Conservation (phyloP, 306 rosid species). For the Vigna trinervia region DNA sequence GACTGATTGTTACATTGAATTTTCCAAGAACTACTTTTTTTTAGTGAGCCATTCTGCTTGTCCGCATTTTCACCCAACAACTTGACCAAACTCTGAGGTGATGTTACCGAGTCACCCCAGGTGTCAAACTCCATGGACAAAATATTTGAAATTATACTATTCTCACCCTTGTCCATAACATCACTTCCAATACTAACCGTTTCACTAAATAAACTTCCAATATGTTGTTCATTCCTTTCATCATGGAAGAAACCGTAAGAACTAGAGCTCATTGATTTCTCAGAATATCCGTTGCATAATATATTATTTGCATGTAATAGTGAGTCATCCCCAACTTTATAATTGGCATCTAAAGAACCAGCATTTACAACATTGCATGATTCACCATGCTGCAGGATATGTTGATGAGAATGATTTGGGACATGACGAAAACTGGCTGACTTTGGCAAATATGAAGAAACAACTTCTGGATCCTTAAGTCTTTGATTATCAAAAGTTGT, state of each 20-base stretch:
- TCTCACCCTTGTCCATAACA: conserved; percentile 77
- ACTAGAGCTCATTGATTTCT: conserved; percentile 51
- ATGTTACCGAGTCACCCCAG: conserved; percentile 74
- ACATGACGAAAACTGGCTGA: conserved; percentile 47
- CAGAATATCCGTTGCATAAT: conserved; percentile 61
- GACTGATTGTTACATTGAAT: conserved; percentile 77
- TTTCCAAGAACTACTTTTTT: conserved; percentile 72
- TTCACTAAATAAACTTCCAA: conserved; percentile 57
- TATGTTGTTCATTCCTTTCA: conserved; percentile 54
- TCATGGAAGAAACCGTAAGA: conserved; percentile 58
- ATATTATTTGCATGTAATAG: conserved; percentile 50
- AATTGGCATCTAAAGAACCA: conserved; percentile 52
- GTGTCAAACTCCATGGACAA: conserved; percentile 77
- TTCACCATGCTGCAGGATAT: conserved; percentile 50
- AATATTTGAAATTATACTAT: conserved; percentile 90
- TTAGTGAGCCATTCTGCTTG: conserved; percentile 53
- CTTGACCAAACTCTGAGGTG: conserved; percentile 69
- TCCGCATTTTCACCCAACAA: conserved; percentile 65
- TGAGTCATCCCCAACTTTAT: conserved; percentile 51
- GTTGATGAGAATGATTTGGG: conserved; percentile 51
- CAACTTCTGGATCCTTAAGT: conserved; percentile 83
- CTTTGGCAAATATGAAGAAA: conserved; percentile 59
- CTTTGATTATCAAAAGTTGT: conserved; percentile 76
- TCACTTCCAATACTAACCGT: conserved; percentile 51
- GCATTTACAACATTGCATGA: conserved; percentile 48